These are phyloP conservation scores for Aspergillus coremiiformis DNA, from an alignment of 495 filamentous ascomycete genomes.

Conservation along the genomic window DNA sequence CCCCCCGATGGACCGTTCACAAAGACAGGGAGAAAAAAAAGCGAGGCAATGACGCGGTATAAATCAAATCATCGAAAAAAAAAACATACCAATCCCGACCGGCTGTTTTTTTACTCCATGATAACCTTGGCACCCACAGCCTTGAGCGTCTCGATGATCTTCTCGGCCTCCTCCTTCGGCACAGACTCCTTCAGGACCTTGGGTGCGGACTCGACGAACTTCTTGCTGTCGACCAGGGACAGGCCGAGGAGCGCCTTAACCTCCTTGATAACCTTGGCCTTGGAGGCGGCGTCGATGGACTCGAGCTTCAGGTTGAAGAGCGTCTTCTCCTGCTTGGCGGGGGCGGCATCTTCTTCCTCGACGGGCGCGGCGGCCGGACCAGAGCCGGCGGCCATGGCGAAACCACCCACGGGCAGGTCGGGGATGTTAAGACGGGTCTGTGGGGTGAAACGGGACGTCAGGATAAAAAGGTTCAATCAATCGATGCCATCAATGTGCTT, in stretches of 20 bases:
- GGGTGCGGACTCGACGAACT: slow-evolving; percentile 96
- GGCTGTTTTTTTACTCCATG: slow-evolving; percentile 89
- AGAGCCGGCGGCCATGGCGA: slow-evolving; percentile 56
- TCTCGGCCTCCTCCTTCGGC: slow-evolving; percentile 97
- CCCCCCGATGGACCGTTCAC: background rate
- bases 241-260: slow-evolving; percentile 92
- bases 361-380: slow-evolving; percentile 55
- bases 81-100: background rate
- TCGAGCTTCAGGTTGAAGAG: slow-evolving; percentile 92
- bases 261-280: slow-evolving; percentile 99
- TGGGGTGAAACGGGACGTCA: background rate
- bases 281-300: slow-evolving; percentile 76
- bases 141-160: slow-evolving; percentile 93
- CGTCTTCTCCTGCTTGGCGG: slow-evolving; percentile 85
- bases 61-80: slow-evolving; percentile 3
- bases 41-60: background rate
- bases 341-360: slow-evolving; percentile 78
- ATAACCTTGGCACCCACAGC: slow-evolving; percentile 76
- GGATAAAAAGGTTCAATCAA: background rate
- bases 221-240: slow-evolving; percentile 98
- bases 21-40: background rate
- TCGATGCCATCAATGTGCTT: background rate
- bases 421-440: slow-evolving; percentile 95
- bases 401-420: slow-evolving; percentile 88
- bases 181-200: slow-evolving; percentile 98